Conservation (phyloP, 768 basidiomycete genomes). For the Mycena pura region DNA sequence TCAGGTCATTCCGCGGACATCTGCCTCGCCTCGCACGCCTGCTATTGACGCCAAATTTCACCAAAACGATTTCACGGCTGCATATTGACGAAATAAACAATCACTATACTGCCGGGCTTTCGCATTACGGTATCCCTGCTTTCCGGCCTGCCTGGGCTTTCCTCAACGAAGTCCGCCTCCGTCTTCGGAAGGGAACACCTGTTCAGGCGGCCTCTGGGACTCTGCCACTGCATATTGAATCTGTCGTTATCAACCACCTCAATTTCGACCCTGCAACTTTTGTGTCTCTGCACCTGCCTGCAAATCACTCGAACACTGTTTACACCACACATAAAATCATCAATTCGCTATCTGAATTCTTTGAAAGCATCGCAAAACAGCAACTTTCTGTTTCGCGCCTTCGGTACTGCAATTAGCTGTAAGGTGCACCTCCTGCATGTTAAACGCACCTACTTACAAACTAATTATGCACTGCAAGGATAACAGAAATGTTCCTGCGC, state of each 20-base stretch:
- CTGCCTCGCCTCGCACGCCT: slow-evolving; percentile 21
- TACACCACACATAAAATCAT: too few relatives aligned
- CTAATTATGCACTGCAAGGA: too few relatives aligned
- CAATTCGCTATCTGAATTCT: slow-evolving; percentile 22
- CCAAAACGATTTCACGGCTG: slow-evolving; percentile 9
- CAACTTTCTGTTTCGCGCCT: too few relatives aligned
- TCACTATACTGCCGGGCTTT: slow-evolving; percentile 29
- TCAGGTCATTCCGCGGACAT: slow-evolving; percentile 21
- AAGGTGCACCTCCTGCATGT: too few relatives aligned
- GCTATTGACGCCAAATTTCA: slow-evolving; percentile 7
- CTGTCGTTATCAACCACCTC: slow-evolving; percentile 23
- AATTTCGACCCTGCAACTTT: slow-evolving; percentile 1
- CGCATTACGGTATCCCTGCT: slow-evolving; percentile 24
- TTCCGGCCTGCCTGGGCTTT: slow-evolving; percentile 34
- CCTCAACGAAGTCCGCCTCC: slow-evolving; percentile 24
- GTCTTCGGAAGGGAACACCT: slow-evolving; percentile 13
- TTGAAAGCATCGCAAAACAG: too few relatives aligned
- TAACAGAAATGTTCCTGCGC: too few relatives aligned
- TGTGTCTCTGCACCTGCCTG: slow-evolving; percentile 19
- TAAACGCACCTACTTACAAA: too few relatives aligned
- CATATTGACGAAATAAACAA: slow-evolving; percentile 36
- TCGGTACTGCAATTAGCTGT: too few relatives aligned
- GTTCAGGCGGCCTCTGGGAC: slow-evolving; percentile 31
- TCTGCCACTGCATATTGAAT: slow-evolving; percentile 30
- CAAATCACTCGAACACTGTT: slow-evolving; percentile 36